These are phyloP conservation scores for Colletotrichum australisinense DNA, from an alignment of 2,329 filamentous ascomycete species.

Conservation along the genomic window DNA sequence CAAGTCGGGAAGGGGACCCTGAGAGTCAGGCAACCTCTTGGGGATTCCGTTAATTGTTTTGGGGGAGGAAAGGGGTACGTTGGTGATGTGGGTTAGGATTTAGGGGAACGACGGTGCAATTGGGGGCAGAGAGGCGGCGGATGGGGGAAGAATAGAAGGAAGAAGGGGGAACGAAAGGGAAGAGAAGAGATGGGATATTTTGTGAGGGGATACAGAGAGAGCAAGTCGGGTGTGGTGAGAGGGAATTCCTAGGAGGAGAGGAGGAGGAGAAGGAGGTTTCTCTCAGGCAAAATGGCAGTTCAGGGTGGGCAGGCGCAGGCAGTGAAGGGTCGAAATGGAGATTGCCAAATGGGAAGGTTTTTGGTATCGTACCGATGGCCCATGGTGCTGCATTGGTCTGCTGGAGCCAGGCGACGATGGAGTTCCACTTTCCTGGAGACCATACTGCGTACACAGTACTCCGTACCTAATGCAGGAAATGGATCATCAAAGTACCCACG, in stretches of 20 bases:
- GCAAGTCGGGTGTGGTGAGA: slow-evolving; percentile 25
- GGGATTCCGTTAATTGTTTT: slow-evolving; percentile 15
- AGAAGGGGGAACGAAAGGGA: slow-evolving; percentile 24
- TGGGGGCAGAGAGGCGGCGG: slow-evolving; percentile 5
- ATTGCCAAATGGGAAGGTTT: slow-evolving; percentile 37
- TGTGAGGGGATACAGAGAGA: slow-evolving; percentile 35
- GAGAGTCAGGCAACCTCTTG: slow-evolving; percentile 22
- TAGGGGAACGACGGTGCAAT: background rate
- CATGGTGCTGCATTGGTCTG: slow-evolving; percentile 35
- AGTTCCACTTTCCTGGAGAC: slow-evolving; percentile 26
- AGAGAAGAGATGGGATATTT: slow-evolving; percentile 26
- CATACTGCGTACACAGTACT: no score
- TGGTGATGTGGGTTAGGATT: slow-evolving; percentile 12
- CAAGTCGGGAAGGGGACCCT: slow-evolving; percentile 22
- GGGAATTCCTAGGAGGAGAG: slow-evolving; percentile 17
- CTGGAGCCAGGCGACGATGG: slow-evolving; percentile 32
- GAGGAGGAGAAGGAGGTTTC: slow-evolving; percentile 4
- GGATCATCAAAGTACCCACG: background rate
- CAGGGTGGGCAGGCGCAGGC: slow-evolving; percentile 7
- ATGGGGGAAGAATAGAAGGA: slow-evolving; percentile 33
- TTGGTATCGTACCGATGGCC: slow-evolving; percentile 34
- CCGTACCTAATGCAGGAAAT: no score
- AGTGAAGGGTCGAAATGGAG: slow-evolving; percentile 35
- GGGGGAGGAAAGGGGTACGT: slow-evolving; percentile 12
- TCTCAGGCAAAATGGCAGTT: background rate